These are phyloP conservation scores for Kuraishia piskuri DNA, from an alignment of 805 yeast species.

Conservation along the genomic window DNA sequence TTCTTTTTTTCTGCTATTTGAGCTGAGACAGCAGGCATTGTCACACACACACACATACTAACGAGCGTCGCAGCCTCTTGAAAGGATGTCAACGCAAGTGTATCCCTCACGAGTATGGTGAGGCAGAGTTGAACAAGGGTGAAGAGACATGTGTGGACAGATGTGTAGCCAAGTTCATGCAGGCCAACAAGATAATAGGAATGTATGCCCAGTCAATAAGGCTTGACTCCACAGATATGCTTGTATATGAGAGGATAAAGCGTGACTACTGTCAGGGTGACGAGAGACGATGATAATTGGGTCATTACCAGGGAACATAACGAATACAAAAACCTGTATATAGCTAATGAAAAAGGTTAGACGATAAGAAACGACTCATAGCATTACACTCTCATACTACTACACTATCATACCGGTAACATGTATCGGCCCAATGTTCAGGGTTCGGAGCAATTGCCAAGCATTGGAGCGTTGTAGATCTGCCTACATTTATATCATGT, in stretches of 20 bases:
- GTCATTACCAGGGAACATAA: neutral
- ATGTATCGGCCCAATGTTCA: no score
- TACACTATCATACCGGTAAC: no score
- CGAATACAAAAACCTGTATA: neutral
- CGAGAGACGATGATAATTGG: neutral
- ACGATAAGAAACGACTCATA: no score
- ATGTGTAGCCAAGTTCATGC: slow-evolving; percentile 78
- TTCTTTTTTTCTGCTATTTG: neutral
- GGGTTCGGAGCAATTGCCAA: no score
- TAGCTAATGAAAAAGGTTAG: neutral
- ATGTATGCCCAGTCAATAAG: slow-evolving; percentile 34
- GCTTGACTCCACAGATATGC: slow-evolving; percentile 33
- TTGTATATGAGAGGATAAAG: slow-evolving; percentile 18
- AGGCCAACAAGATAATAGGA: slow-evolving; percentile 59
- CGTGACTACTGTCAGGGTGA: slow-evolving; percentile 9
- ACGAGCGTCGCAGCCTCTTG: slow-evolving; percentile 33
- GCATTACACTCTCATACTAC: neutral
- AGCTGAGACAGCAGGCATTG: no score
- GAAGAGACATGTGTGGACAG: slow-evolving; percentile 78
- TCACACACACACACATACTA: neutral
- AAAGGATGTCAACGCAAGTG: slow-evolving; percentile 67
- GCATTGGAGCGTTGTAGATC: no score
- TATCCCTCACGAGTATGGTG: slow-evolving; percentile 78
- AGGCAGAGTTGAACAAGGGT: slow-evolving; percentile 77
- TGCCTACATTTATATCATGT: no score